Evolutionary conservation across 805 yeast genomes (phyloP).

Genomic region (Kluyveromyces lactis): DNA sequence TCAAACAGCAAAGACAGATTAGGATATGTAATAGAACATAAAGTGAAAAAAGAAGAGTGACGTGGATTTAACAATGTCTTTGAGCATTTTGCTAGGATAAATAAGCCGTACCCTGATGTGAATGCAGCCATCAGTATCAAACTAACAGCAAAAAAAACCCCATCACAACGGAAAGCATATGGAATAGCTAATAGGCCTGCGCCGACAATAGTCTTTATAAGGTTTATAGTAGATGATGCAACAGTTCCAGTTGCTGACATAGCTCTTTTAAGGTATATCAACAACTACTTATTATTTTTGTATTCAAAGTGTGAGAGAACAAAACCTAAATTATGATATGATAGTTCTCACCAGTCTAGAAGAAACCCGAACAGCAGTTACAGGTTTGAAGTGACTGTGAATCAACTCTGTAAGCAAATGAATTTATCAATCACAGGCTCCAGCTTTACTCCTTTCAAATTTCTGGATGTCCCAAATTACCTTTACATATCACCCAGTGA

Average conservation of each 20-base stretch:
- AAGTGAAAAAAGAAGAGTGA: slow-evolving; percentile 58
- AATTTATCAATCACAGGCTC: too few species aligned
- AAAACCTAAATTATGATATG: too few species aligned
- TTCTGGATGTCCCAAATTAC: too few species aligned
- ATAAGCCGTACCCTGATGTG: slow-evolving; percentile 62
- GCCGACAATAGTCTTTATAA: slow-evolving; percentile 72
- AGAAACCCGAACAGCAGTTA: too few species aligned
- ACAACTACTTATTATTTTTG: background rate
- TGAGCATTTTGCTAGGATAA: slow-evolving; percentile 52
- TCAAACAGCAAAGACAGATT: slow-evolving; percentile 63
- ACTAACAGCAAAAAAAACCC: slow-evolving; percentile 47
- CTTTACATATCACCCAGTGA: too few species aligned
- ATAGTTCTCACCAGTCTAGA: too few species aligned
- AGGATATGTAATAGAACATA: slow-evolving; percentile 68
- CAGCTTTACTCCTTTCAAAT: too few species aligned
- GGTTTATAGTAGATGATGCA: slow-evolving; percentile 53
- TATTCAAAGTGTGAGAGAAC: too few species aligned
- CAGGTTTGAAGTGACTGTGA: too few species aligned
- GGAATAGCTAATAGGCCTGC: slow-evolving; percentile 72
- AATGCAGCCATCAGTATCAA: slow-evolving; percentile 54
- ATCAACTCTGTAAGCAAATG: too few species aligned
- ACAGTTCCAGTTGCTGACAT: slow-evolving; percentile 38
- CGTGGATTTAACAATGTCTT: slow-evolving; percentile 46
- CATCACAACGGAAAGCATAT: slow-evolving; percentile 59
- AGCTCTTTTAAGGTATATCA: background rate